Evolutionary conservation across 306 rosid species (phyloP), one percentile per base, ranked within the genome.

Genomic region (Fagus sylvatica): DNA sequence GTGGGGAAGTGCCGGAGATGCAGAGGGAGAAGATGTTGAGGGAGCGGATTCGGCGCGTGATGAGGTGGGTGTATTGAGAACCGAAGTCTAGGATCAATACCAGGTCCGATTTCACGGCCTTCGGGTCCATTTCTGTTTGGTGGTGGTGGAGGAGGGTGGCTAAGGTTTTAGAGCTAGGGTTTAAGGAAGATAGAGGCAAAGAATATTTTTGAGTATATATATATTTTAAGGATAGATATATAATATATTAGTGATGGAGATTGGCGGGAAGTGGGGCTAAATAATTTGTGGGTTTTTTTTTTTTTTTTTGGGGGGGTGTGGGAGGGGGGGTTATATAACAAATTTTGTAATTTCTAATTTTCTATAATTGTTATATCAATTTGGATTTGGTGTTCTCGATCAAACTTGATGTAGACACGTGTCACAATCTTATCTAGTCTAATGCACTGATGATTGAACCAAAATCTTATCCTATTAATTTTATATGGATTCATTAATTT

Each of bases 61-160:
- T 92, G 79, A 94, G 97, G 73, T 94, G 98, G 5, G 98, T 94
- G 87, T 94, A 94, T 37, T 92, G 98, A 40, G 98, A 94, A 46
- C 98, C 98, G 36, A 80, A 94, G 78, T 94, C 97, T 2, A 94
- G 89, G 78, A 94, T 94, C 46, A 94, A 88, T 7, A 94, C 98
- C 0, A 88, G 87, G 71, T 94, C 94, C 1, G 92, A 84, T 68
- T 90, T 87, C 65, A 91, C 85, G 12, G 71, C 79, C 76, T 91
- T 91, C 0, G 89, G 84, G 53, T 94, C 98, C 93, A 93, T 79
- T 32, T 71, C 6, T 43, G 17, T 65, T 7, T 7, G 12, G 30
- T 9, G 51, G 48, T 4, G 64, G 10, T 7, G 22, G 34, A 2
- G 75, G 53, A 49, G 10, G 76, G 74, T 46, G 72, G 77, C 67